These are phyloP conservation scores for Asterophora parasitica DNA, from an alignment of 768 basidiomycete genomes.

Conservation along the genomic window DNA sequence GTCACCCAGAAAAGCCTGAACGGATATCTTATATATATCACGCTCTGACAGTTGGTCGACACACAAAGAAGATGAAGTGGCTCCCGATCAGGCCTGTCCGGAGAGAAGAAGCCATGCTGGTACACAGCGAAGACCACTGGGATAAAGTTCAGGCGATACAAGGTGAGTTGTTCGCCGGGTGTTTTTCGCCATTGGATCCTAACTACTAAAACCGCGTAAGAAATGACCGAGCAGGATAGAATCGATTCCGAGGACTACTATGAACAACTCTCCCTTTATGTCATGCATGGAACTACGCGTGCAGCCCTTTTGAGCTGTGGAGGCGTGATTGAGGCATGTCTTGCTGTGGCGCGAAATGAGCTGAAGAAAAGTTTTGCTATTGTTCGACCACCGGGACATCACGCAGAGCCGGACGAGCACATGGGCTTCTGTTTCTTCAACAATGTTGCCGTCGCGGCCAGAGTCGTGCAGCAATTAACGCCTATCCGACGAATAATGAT, in stretches of 20 bases:
- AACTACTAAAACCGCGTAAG: slow-evolving; percentile 38
- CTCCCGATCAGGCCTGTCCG: slow-evolving; percentile 72
- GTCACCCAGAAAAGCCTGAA: slow-evolving; percentile 70
- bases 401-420: slow-evolving; percentile 95
- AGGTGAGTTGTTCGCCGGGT: slow-evolving; percentile 65
- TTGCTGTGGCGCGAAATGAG: slow-evolving; percentile 76
- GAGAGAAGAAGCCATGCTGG: slow-evolving; percentile 77
- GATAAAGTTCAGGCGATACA: slow-evolving; percentile 80
- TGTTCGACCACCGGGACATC: slow-evolving; percentile 95
- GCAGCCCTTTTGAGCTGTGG: slow-evolving; percentile 89
- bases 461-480: slow-evolving; percentile 70
- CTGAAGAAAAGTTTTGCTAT: slow-evolving; percentile 90
- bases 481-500: slow-evolving; percentile 80
- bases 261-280: slow-evolving; percentile 88
- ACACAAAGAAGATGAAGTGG: slow-evolving; percentile 69
- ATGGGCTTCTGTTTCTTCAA: slow-evolving; percentile 99
- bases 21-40: slow-evolving; percentile 78
- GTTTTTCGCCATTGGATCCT: background rate
- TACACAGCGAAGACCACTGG: slow-evolving; percentile 92
- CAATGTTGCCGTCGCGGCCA: slow-evolving; percentile 91
- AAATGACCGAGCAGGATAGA: slow-evolving; percentile 71
- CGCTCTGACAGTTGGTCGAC: slow-evolving; percentile 51
- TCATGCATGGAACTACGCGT: slow-evolving; percentile 78
- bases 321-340: slow-evolving; percentile 86
- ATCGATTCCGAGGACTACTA: slow-evolving; percentile 77